Evolutionary conservation across 2,329 filamentous ascomycete species (phyloP).

Genomic region (Calcarisporium arbuscula): DNA sequence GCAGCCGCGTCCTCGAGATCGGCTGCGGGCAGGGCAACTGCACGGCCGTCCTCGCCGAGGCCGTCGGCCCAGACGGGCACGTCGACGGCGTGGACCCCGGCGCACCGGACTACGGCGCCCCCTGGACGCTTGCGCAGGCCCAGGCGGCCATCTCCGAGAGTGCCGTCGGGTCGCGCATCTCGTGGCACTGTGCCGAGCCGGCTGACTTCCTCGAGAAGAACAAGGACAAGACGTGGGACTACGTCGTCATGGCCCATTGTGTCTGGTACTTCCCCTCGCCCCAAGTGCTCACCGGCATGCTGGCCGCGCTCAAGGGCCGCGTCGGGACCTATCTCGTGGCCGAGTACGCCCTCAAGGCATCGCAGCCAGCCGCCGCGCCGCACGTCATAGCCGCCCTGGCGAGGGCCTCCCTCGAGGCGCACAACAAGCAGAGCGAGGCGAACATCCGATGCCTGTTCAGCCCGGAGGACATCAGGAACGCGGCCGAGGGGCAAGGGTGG

Average conservation of each 20-base stretch:
- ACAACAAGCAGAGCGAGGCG: conserved; percentile 26
- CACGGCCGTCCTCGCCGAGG: conserved; percentile 46
- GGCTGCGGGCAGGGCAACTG: conserved; percentile 56
- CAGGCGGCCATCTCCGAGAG: conserved; percentile 36
- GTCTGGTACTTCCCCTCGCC: conserved; percentile 47
- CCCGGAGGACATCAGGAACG: conserved; percentile 31
- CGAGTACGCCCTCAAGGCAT: conserved; percentile 26
- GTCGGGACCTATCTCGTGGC: conserved; percentile 15
- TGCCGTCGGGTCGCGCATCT: conserved; percentile 33
- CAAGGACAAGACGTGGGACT: conserved; percentile 29
- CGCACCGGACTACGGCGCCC: conserved; percentile 40
- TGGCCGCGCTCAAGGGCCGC: conserved; percentile 15
- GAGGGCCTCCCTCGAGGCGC: conserved; percentile 35
- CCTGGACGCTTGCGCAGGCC: conserved; percentile 42
- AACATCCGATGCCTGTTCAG: conserved; percentile 43
- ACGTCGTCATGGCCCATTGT: conserved; percentile 42
- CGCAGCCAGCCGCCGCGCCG: conserved; percentile 29
- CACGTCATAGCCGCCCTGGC: conserved; percentile 48
- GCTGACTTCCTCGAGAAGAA: conserved; percentile 25
- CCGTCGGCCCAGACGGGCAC: conserved; percentile 34
- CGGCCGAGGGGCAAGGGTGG: conserved; percentile 31
- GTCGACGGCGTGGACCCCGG: conserved; percentile 49
- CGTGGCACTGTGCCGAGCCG: conserved; percentile 34
- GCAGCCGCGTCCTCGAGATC: conserved; percentile 45
- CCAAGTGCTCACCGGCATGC: conserved; percentile 15